Conservation (phyloP, 2,329 filamentous ascomycete species). For the Epichloe baconii region DNA sequence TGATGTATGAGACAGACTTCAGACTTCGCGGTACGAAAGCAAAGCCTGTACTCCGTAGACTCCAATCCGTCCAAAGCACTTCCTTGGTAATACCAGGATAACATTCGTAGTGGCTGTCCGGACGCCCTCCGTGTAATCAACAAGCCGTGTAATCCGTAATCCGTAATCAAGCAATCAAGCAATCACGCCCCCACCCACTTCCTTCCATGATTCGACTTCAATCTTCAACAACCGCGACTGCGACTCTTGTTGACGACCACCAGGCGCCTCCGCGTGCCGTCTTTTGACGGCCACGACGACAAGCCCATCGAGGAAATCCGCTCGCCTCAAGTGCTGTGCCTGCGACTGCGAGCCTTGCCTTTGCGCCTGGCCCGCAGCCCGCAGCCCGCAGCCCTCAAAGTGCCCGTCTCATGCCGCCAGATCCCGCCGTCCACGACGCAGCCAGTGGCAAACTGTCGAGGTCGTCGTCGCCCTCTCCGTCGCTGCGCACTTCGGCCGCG, state of each 20-base stretch:
- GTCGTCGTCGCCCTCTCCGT: constrained; percentile 9
- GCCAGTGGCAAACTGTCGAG: constrained; percentile 10
- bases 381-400: constrained; percentile 1
- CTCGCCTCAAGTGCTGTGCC: constrained; percentile 1
- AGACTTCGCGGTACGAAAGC: too few species aligned
- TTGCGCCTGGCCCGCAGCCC: constrained; percentile 7
- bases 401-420: constrained; percentile 13
- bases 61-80: too few species aligned
- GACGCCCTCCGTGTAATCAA: too few species aligned
- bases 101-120: too few species aligned
- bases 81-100: too few species aligned
- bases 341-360: constrained; percentile 4
- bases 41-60: too few species aligned
- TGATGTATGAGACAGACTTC: too few species aligned
- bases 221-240: neutral
- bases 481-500: constrained; percentile 1
- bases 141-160: too few species aligned
- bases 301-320: neutral
- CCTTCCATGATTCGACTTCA: neutral
- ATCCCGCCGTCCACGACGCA: constrained; percentile 7
- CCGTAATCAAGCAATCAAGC: too few species aligned
- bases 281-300: neutral
- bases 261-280: neutral
- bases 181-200: neutral
- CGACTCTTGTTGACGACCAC: neutral